Evolutionary conservation across 2,329 filamentous ascomycete genomes (phyloP), one percentile per base, ranked within the genome.

Genomic region (Pyricularia grisea): DNA sequence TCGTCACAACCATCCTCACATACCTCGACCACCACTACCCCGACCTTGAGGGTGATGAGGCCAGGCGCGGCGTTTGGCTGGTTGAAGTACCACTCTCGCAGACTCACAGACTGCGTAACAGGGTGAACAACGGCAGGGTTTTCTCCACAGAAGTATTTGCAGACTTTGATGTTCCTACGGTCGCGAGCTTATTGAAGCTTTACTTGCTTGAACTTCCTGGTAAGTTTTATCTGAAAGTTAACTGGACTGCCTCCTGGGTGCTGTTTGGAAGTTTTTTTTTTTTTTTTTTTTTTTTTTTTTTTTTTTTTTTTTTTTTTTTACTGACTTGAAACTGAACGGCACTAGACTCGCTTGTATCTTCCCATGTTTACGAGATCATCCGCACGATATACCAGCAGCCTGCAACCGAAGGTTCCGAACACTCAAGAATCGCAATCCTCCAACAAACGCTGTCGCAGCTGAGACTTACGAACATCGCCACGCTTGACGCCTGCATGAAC

Each of bases 321-420:
- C 50, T 67, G 30, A 67, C 50, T 36, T 20, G 12, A n/a, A 5
- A 33, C 20, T 23, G 11, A 7, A 28, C 9, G 42, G 67, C 12
- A 9, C 7, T 73, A 95, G 95, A 99, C 80, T 98, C 95, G n/a
- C 86, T 99, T 71, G 94, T 99, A 71, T 98, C 95, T 69, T 97
- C 93, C 60, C 94, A 98, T 78, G 93, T 99, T 70, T 99, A 99
- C 79, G 96, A 99, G 81, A 98, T 99, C 76, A 90, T 99, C 77
- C 94, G 97, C 81, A 98, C 93, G 1, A 96, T 99, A 72, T 99
- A 99, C 82, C 90, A 89, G 65, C 93, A 92, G 17, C 90, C 93
- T 14, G 85, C 91, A 65, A 86, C 91, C 61, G 92, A 97, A 69
- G 86, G 88, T 20, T 88, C 89, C 3, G 92, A 97, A 74, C 85